These are phyloP conservation scores for Ceratocystis diversiconidia DNA, from an alignment of 2,329 filamentous ascomycete species.

Conservation along the genomic window DNA sequence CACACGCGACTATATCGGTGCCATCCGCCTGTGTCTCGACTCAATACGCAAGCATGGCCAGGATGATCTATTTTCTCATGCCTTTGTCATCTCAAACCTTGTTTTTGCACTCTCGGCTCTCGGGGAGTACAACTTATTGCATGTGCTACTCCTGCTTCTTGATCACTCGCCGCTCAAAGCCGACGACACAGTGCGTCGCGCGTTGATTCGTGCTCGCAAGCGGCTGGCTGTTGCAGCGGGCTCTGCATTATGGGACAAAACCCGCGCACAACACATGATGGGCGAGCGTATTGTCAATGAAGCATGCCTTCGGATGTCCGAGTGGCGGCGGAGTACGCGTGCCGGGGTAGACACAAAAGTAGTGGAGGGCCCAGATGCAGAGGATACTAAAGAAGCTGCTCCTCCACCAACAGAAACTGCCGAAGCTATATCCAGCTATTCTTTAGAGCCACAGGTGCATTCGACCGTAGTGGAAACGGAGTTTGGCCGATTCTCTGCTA, in stretches of 20 bases:
- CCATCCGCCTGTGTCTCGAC: constrained; percentile 6
- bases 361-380: neutral
- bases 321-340: neutral
- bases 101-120: constrained; percentile 16
- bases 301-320: constrained; percentile 2
- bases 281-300: constrained; percentile 1
- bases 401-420: neutral
- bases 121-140: constrained; percentile 11
- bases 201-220: constrained; percentile 12
- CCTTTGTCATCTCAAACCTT: constrained; percentile 11
- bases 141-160: constrained; percentile 8
- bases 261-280: constrained; percentile 7
- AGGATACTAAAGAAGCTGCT: neutral
- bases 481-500: neutral
- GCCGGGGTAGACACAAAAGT: neutral
- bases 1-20: constrained; percentile 16
- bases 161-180: neutral
- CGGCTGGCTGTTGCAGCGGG: constrained; percentile 4
- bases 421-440: neutral
- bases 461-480: constrained; percentile 5
- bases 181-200: constrained; percentile 7
- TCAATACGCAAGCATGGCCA: constrained; percentile 8
- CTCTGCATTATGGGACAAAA: constrained; percentile 13
- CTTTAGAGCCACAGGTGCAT: neutral
- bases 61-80: constrained; percentile 10